Evolutionary conservation across 495 filamentous ascomycete species (phyloP).

Genomic region (Parathielavia hyrcaniae): DNA sequence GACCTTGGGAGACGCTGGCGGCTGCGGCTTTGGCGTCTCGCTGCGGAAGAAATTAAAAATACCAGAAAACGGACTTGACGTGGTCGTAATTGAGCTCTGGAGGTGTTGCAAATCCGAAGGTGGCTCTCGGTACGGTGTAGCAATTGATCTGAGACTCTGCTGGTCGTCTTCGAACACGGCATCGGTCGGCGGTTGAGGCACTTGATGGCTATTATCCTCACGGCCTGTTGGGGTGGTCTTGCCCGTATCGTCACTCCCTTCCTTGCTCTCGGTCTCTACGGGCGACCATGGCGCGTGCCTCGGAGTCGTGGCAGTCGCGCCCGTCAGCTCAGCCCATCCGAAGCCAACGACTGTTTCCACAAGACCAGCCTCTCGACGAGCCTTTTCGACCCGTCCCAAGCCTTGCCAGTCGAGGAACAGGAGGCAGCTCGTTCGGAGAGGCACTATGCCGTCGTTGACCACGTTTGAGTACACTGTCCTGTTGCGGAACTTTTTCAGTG

Average conservation of each 20-base stretch:
- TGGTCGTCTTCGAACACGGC: constrained; percentile 51
- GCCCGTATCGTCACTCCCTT: constrained; percentile 23
- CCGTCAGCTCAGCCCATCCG: constrained; percentile 92
- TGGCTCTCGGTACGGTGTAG: constrained; percentile 20
- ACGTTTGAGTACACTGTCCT: constrained; percentile 95
- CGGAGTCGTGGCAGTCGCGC: constrained; percentile 51
- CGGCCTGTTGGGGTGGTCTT: constrained; percentile 23
- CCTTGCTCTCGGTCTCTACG: constrained; percentile 20
- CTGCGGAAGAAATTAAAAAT: constrained; percentile 59
- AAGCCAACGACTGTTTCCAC: constrained; percentile 88
- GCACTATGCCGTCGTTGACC: constrained; percentile 97
- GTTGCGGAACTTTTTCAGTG: constrained; percentile 79
- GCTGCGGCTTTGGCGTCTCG: constrained; percentile 33
- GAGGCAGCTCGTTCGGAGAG: constrained; percentile 86
- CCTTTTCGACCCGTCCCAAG: constrained; percentile 87
- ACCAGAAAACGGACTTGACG: constrained; percentile 47
- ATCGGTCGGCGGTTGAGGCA: constrained; percentile 55
- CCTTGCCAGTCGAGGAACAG: constrained; percentile 98
- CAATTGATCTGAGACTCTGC: constrained; percentile 39
- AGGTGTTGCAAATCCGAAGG: constrained; percentile 24
- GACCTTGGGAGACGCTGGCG: constrained; percentile 42
- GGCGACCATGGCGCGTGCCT: constrained; percentile 35
- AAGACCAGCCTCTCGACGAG: constrained; percentile 80
- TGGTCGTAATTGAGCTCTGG: constrained; percentile 24
- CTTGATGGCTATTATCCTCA: constrained; percentile 38